These are phyloP conservation scores for Vairimorpha necatrix DNA, from an alignment of 371 early-diverging fungal species.

Conservation along the genomic window DNA sequence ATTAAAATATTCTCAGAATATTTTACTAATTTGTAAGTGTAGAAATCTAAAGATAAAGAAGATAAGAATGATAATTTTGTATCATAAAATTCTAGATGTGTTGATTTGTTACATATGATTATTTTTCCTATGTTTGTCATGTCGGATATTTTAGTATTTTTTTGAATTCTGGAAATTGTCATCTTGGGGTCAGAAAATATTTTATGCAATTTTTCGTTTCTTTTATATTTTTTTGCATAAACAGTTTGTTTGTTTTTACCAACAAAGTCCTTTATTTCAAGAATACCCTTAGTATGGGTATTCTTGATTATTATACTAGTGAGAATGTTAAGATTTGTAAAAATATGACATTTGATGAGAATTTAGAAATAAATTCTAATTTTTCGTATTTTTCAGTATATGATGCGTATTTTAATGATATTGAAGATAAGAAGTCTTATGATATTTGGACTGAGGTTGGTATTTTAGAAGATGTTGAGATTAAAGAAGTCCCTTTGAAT, in stretches of 20 bases:
- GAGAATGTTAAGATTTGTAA: background rate
- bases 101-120: background rate
- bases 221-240: background rate
- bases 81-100: background rate
- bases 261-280: too few species aligned
- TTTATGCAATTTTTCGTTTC: background rate
- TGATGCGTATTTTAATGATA: background rate
- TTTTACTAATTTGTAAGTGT: background rate
- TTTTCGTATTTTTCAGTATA: background rate
- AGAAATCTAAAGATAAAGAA: background rate
- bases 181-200: background rate
- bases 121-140: background rate
- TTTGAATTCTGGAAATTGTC: background rate
- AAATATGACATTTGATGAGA: background rate
- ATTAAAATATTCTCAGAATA: background rate
- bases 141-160: background rate
- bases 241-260: background rate
- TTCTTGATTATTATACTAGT: background rate
- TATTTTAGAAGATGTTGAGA: background rate
- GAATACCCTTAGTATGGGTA: background rate
- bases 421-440: background rate
- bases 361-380: constrained; percentile 5
- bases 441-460: background rate
- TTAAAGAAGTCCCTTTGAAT: background rate
- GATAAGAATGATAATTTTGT: background rate